Conservation (phyloP, 148 eudicot species). For the Camellia japonica region DNA sequence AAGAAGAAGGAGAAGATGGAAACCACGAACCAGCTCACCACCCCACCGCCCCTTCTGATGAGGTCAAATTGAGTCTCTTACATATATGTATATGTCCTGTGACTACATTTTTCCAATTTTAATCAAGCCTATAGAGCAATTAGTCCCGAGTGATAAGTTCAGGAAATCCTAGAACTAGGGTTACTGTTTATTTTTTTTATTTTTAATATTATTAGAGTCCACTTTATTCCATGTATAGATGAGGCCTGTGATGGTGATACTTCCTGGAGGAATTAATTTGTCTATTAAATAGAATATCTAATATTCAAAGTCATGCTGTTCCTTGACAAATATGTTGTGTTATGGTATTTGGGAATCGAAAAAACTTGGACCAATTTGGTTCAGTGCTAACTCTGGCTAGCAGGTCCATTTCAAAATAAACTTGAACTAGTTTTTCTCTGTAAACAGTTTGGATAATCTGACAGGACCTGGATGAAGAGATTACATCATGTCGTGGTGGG, state of each 20-base stretch:
- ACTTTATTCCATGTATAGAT: not conserved
- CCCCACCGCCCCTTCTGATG: slow-evolving; percentile 76
- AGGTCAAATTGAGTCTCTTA: slow-evolving; percentile 35
- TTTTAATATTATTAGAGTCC: not conserved
- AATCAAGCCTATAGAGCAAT: not conserved
- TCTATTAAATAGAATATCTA: not conserved
- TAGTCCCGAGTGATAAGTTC: not conserved
- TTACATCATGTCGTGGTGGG: not conserved
- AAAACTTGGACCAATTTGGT: not conserved
- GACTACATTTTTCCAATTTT: not conserved
- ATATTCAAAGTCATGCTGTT: not conserved
- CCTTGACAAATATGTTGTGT: not conserved
- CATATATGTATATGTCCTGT: not conserved
- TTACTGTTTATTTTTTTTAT: not conserved
- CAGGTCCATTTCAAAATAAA: not conserved
- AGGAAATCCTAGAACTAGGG: not conserved
- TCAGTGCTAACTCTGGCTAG: not conserved
- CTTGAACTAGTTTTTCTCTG: not conserved
- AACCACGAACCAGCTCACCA: slow-evolving; percentile 37
- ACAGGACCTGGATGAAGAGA: not conserved
- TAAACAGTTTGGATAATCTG: not conserved
- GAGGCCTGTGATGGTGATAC: not conserved
- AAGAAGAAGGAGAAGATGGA: slow-evolving; percentile 11
- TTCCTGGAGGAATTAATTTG: not conserved
- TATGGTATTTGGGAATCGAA: not conserved